Evolutionary conservation across 805 yeast species (phyloP).

Genomic region (Kregervanrija pseudodelftensis): DNA sequence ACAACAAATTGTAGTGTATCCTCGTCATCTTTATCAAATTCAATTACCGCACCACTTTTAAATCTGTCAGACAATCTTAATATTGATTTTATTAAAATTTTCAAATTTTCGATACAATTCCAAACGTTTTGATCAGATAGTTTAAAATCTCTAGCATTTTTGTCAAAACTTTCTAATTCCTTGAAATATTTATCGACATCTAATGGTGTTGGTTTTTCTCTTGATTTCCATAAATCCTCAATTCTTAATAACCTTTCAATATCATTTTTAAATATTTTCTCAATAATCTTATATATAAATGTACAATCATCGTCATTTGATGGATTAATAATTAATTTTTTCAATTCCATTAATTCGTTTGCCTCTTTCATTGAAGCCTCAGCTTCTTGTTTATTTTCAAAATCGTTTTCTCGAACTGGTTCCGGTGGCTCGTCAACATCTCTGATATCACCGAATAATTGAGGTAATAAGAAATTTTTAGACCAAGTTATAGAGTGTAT

Average conservation of each 20-base stretch:
- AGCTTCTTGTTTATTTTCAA: slow-evolving; percentile 58
- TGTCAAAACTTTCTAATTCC: neutral
- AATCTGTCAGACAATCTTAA: slow-evolving; percentile 44
- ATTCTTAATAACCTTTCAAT: slow-evolving; percentile 65
- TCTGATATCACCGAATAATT: slow-evolving; percentile 53
- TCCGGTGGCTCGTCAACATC: slow-evolving; percentile 21
- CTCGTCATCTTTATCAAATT: slow-evolving; percentile 92
- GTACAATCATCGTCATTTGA: slow-evolving; percentile 15
- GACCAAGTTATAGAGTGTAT: slow-evolving; percentile 98
- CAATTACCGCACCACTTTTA: slow-evolving; percentile 33
- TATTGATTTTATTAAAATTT: slow-evolving; percentile 46
- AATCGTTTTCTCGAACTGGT: slow-evolving; percentile 39
- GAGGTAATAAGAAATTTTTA: slow-evolving; percentile 78
- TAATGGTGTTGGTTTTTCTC: slow-evolving; percentile 64
- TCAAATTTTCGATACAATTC: slow-evolving; percentile 56
- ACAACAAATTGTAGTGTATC: slow-evolving; percentile 86
- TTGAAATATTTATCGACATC: slow-evolving; percentile 20
- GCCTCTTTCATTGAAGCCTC: slow-evolving; percentile 59
- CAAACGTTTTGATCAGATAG: slow-evolving; percentile 41
- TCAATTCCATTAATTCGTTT: slow-evolving; percentile 52
- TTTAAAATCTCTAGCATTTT: neutral
- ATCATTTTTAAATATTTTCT: slow-evolving; percentile 65
- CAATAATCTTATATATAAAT: slow-evolving; percentile 40
- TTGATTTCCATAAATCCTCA: slow-evolving; percentile 70
- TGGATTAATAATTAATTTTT: slow-evolving; percentile 26